A percentile compares a stretch with the other conserved stretches of the same genome.
phyloP scores from a whole-genome alignment of 1,139 yeast genomes.

The Candida dubliniensis region DNA sequence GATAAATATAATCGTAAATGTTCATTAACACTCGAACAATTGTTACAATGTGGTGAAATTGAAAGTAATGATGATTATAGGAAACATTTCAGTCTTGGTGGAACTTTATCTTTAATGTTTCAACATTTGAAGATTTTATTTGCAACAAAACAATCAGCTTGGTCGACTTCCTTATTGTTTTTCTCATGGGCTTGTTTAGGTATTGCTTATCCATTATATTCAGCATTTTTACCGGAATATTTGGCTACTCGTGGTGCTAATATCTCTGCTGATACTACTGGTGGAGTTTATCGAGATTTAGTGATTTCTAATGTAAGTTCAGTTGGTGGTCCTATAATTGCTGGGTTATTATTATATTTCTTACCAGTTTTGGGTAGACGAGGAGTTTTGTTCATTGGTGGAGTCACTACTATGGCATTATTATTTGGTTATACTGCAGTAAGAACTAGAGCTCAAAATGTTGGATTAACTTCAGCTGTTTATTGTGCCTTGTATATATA shows the following conservation, averaged over 20 bases:
- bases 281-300: slow-evolving; percentile 34
- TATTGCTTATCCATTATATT: slow-evolving; percentile 39
- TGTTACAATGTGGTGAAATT: slow-evolving; percentile 45
- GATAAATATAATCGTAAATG: slow-evolving; percentile 41
- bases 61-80: slow-evolving; percentile 26
- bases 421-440: slow-evolving; percentile 37
- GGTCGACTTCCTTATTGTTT: slow-evolving; percentile 31
- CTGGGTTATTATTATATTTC: slow-evolving; percentile 26
- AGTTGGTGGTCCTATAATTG: slow-evolving; percentile 35
- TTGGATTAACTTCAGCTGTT: slow-evolving; percentile 31
- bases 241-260: slow-evolving; percentile 42
- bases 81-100: slow-evolving; percentile 18
- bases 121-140: slow-evolving; percentile 30
- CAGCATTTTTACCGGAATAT: slow-evolving; percentile 38
- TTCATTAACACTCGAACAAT: slow-evolving; percentile 45
- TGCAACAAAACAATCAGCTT: slow-evolving; percentile 23
- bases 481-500: slow-evolving; percentile 33
- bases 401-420: slow-evolving; percentile 31
- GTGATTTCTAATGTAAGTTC: slow-evolving; percentile 30
- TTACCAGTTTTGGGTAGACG: slow-evolving; percentile 32
- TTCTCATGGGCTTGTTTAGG: slow-evolving; percentile 40
- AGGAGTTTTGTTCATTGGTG: slow-evolving; percentile 37
- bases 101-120: slow-evolving; percentile 19
- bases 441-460: slow-evolving; percentile 27
- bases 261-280: slow-evolving; percentile 25